Conservation (phyloP, 768 basidiomycete species). For the Mycena albidolilacea region DNA sequence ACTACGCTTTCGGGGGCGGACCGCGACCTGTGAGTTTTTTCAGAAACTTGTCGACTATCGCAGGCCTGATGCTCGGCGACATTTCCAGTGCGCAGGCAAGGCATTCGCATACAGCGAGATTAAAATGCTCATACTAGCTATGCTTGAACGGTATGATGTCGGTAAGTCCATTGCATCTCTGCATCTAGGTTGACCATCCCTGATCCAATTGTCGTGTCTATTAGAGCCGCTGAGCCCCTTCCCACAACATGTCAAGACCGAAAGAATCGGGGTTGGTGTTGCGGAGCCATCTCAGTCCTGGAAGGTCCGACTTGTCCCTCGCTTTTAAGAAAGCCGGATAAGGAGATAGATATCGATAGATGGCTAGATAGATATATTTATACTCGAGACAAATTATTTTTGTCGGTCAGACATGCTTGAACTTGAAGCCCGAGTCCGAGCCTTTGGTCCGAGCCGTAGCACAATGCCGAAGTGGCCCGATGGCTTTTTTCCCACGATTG, state of each 20-base stretch:
- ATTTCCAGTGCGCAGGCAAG: background rate
- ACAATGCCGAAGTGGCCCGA: background rate
- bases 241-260: background rate
- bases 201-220: background rate
- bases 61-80: background rate
- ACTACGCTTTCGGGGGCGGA: background rate
- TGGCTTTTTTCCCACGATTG: conserved; percentile 1
- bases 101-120: background rate
- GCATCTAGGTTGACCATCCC: background rate
- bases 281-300: background rate
- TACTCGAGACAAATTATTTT: background rate
- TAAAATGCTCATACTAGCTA: background rate
- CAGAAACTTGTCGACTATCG: background rate
- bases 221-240: background rate
- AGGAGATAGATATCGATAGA: too few relatives aligned
- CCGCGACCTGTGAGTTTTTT: background rate
- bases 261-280: conserved; percentile 2
- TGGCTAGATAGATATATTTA: background rate
- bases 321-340: background rate
- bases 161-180: background rate
- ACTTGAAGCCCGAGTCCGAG: too few relatives aligned
- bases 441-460: too few relatives aligned
- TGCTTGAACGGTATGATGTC: background rate
- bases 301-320: background rate
- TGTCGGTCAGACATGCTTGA: background rate